phyloP scores from a whole-genome alignment of 768 basidiomycete species.

The Dendrothele bispora region DNA sequence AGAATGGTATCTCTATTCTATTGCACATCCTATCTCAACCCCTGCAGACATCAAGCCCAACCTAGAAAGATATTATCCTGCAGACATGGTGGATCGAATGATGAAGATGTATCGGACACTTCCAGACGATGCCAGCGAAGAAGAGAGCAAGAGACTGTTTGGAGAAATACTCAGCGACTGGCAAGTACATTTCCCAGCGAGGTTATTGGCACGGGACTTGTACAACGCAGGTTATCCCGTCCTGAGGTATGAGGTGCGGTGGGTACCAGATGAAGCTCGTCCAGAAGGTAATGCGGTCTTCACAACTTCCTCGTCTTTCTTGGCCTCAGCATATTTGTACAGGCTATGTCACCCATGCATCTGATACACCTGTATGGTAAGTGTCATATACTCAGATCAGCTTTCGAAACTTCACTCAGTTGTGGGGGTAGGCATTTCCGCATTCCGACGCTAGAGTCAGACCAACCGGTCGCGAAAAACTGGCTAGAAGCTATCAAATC shows the following conservation, averaged over 20 bases:
- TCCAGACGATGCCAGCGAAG: constrained; percentile 35
- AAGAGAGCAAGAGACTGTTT: constrained; percentile 46
- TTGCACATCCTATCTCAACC: constrained; percentile 57
- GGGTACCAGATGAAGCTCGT: constrained; percentile 63
- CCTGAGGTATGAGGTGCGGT: constrained; percentile 66
- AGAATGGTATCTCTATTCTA: constrained; percentile 79
- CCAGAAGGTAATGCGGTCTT: constrained; percentile 40
- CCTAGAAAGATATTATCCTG: constrained; percentile 60
- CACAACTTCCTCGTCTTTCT: background rate
- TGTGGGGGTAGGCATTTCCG: no score
- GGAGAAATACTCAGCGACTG: constrained; percentile 61
- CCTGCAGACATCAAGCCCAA: constrained; percentile 55
- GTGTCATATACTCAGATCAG: no score
- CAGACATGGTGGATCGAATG: constrained; percentile 43
- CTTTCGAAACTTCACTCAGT: no score
- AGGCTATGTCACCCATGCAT: constrained; percentile 74
- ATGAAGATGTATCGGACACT: constrained; percentile 43
- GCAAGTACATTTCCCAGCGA: constrained; percentile 68
- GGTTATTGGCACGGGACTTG: constrained; percentile 63
- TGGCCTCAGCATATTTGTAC: background rate
- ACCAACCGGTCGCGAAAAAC: constrained; percentile 48
- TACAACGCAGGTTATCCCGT: constrained; percentile 57
- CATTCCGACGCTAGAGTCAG: constrained; percentile 41
- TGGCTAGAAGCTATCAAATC: constrained; percentile 56
- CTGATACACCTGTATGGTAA: constrained; percentile 65